These are phyloP conservation scores for Talaromyces rugulosus DNA, from an alignment of 2,329 filamentous ascomycete genomes.

Conservation along the genomic window DNA sequence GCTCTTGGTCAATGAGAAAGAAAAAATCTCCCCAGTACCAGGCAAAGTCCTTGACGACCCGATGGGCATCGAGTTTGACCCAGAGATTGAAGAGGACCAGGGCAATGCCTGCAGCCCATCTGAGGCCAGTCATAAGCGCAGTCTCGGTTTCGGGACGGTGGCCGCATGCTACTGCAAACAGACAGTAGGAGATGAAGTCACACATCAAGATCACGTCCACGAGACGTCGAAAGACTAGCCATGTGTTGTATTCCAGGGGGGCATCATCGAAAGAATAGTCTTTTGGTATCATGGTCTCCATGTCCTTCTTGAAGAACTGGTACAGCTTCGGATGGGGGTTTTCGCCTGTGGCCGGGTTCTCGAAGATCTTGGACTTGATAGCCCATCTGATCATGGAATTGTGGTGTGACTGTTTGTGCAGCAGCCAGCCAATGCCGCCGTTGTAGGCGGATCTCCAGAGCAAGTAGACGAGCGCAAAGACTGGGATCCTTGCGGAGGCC, in stretches of 20 bases:
- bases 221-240: constrained; percentile 90
- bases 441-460: constrained; percentile 95
- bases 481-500: constrained; percentile 61
- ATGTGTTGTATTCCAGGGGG: constrained; percentile 97
- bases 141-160: constrained; percentile 70
- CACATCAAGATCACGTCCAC: constrained; percentile 98
- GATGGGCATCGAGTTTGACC: constrained; percentile 96
- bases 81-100: constrained; percentile 93
- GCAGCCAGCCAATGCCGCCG: constrained; percentile 82
- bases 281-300: constrained; percentile 89
- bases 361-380: constrained; percentile 78
- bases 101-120: constrained; percentile 73
- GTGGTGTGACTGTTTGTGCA: constrained; percentile 86
- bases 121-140: constrained; percentile 61
- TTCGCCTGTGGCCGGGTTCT: constrained; percentile 71
- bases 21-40: constrained; percentile 99
- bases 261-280: constrained; percentile 93
- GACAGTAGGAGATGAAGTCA: constrained; percentile 94
- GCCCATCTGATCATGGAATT: constrained; percentile 84
- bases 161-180: constrained; percentile 88
- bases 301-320: constrained; percentile 76
- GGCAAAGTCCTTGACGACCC: constrained; percentile 97
- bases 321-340: constrained; percentile 82
- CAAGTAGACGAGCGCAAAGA: constrained; percentile 79
- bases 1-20: constrained; percentile 93